A percentile compares a stretch with the other conserved stretches of the same genome.
These are phyloP conservation scores for Pulveroboletus sp. DNA, from an alignment of 768 basidiomycete species.

Conservation along the genomic window DNA sequence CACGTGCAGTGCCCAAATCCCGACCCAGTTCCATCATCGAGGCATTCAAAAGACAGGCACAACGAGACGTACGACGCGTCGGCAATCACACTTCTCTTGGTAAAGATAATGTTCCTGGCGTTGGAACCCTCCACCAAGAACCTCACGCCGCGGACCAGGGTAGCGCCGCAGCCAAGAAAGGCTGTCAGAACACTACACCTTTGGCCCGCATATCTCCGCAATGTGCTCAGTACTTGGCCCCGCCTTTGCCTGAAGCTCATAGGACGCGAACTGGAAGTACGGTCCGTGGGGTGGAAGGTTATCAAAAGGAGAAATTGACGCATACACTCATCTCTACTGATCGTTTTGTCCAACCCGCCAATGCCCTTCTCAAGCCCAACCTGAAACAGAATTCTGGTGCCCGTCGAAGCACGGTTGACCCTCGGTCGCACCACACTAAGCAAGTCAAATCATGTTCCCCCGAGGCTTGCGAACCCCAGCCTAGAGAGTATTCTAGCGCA, in stretches of 20 bases:
- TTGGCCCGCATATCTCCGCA: not conserved
- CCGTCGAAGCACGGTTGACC: too few relatives aligned
- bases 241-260: too few relatives aligned
- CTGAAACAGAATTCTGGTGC: too few relatives aligned
- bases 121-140: too few relatives aligned
- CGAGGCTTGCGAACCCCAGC: too few relatives aligned
- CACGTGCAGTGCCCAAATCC: slow-evolving; percentile 14
- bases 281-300: not conserved
- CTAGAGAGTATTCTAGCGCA: too few relatives aligned
- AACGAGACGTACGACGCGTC: not conserved
- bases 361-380: too few relatives aligned
- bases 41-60: slow-evolving; percentile 43
- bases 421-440: too few relatives aligned
- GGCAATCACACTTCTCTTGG: not conserved
- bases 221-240: not conserved
- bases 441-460: too few relatives aligned
- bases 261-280: not conserved
- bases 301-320: not conserved
- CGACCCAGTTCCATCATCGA: slow-evolving; percentile 39
- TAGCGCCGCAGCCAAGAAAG: not conserved
- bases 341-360: too few relatives aligned
- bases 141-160: not conserved
- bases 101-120: not conserved
- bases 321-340: slow-evolving; percentile 7
- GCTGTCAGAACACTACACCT: not conserved